These are phyloP conservation scores for Solanum chaucha DNA, from an alignment of 257 asterid species.

Conservation along the genomic window DNA sequence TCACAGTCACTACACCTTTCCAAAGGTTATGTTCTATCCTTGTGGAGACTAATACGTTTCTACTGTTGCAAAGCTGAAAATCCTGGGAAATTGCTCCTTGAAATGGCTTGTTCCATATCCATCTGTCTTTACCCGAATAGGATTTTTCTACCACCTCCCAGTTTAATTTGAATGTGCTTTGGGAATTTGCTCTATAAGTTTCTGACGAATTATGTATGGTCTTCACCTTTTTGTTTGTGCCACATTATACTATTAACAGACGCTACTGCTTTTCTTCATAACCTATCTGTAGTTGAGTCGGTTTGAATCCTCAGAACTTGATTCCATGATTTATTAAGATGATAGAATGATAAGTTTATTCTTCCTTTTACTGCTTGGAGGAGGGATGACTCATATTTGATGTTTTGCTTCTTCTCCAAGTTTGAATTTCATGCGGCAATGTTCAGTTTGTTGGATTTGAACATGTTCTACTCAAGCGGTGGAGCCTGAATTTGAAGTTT, in stretches of 20 bases:
- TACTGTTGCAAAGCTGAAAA: too few species aligned
- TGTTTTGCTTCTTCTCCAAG: background rate
- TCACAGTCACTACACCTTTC: too few species aligned
- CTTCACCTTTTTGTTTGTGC: background rate
- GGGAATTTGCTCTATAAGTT: background rate
- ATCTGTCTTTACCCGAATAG: background rate
- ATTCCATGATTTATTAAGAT: background rate
- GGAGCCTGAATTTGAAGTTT: background rate
- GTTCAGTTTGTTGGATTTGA: too few species aligned
- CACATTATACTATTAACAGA: background rate
- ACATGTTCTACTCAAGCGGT: too few species aligned
- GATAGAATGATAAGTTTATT: background rate
- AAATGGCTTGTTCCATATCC: background rate
- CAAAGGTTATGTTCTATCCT: too few species aligned
- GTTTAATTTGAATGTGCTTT: background rate
- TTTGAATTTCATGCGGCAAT: background rate
- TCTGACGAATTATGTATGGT: background rate
- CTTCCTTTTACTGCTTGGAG: background rate
- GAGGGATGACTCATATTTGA: background rate
- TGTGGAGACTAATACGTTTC: too few species aligned
- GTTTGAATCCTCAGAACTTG: background rate
- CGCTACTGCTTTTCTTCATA: background rate
- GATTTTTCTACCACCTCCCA: background rate
- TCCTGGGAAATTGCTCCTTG: background rate
- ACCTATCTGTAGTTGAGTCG: background rate